A percentile compares a stretch with the other conserved stretches of the same genome.
Evolutionary conservation across 352 stramenopile species (phyloP).

Genomic region (Phytophthora sp.): DNA sequence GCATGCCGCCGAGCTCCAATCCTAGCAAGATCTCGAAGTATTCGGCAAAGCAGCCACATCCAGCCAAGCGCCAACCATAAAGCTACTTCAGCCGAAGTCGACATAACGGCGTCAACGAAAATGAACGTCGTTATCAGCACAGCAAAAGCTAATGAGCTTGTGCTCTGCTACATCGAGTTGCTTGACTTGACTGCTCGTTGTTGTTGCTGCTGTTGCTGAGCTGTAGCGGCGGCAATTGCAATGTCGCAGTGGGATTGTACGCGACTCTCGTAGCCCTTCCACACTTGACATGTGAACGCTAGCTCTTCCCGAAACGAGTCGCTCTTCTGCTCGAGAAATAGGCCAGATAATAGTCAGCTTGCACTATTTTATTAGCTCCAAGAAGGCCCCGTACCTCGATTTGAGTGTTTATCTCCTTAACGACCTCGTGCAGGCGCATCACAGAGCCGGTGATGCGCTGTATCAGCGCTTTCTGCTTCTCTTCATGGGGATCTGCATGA

Average conservation of each 20-base stretch:
- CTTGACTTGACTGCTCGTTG: neutral
- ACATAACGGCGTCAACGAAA: neutral
- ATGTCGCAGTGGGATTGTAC: conserved; percentile 75
- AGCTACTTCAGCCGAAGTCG: neutral
- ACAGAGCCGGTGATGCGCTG: conserved; percentile 83
- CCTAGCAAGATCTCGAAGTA: conserved; percentile 18
- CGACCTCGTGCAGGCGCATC: conserved; percentile 75
- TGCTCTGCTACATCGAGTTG: neutral
- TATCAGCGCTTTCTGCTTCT: conserved; percentile 88
- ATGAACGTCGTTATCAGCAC: neutral
- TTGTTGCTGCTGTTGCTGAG: conserved; percentile 20
- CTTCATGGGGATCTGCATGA: conserved; percentile 74
- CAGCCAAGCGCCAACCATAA: neutral
- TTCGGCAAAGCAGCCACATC: neutral
- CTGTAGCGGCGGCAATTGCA: conserved; percentile 31
- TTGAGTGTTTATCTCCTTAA: conserved; percentile 88
- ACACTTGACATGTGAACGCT: conserved; percentile 77
- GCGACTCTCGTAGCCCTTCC: conserved; percentile 84
- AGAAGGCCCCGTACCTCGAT: conserved; percentile 59
- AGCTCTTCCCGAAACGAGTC: conserved; percentile 77
- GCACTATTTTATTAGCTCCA: too few species aligned
- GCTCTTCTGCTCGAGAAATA: conserved; percentile 65
- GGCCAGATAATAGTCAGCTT: neutral
- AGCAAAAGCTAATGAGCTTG: neutral
- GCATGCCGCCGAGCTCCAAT: conserved; percentile 18